These are phyloP conservation scores for Aspergillus awamori DNA, from an alignment of 2,329 filamentous ascomycete genomes.

Conservation along the genomic window DNA sequence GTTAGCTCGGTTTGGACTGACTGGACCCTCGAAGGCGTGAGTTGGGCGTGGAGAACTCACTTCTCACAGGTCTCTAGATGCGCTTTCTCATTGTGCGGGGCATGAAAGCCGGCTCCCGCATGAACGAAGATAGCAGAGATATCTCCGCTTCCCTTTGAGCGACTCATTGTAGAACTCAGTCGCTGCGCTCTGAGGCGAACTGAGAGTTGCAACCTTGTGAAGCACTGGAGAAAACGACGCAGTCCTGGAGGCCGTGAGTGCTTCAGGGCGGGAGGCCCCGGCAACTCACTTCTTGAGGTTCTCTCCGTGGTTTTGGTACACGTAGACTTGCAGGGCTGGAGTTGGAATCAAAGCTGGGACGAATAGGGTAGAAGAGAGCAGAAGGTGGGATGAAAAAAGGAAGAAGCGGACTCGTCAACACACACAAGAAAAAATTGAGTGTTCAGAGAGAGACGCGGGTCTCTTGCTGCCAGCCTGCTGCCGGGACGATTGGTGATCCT, in stretches of 20 bases:
- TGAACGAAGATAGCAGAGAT: conserved; percentile 88
- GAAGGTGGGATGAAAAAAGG: background rate
- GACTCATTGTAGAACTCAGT: conserved; percentile 31
- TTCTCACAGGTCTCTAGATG: conserved; percentile 87
- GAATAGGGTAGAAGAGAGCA: background rate
- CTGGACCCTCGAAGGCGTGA: background rate
- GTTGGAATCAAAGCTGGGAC: background rate
- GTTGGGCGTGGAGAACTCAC: conserved; percentile 57
- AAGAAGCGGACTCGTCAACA: background rate
- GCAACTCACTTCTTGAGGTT: background rate
- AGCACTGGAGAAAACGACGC: background rate
- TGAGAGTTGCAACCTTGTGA: conserved; percentile 3
- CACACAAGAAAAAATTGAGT: background rate
- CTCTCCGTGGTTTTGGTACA: background rate
- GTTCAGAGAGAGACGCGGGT: background rate
- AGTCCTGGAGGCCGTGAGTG: background rate
- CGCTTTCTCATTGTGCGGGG: conserved; percentile 76
- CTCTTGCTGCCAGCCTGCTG: background rate
- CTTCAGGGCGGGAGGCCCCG: background rate
- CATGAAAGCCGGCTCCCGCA: conserved; percentile 93
- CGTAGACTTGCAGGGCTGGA: background rate
- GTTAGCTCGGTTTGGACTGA: conserved; percentile 10
- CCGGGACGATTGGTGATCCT: no score
- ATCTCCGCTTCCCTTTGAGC: conserved; percentile 46
- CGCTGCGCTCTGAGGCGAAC: background rate